Conservation (phyloP, 129 eudicot species). For the Arctium minus region DNA sequence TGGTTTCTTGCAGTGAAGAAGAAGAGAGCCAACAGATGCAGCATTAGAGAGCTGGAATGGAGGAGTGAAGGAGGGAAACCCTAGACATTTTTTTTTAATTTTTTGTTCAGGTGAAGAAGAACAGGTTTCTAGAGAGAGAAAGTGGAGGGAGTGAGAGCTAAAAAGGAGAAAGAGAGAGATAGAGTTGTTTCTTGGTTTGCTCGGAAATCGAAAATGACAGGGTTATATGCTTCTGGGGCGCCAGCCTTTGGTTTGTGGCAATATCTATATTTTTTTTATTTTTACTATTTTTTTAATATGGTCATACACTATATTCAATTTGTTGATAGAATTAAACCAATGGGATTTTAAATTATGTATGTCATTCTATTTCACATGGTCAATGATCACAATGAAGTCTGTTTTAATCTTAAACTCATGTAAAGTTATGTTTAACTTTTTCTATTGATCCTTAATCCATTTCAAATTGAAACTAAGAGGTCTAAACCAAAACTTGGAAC, state of each 20-base stretch:
- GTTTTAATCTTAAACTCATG: no score
- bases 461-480: no score
- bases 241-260: conserved; percentile 19
- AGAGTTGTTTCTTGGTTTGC: conserved; percentile 23
- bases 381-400: not conserved
- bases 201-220: conserved; percentile 53
- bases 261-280: not conserved
- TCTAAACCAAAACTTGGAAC: no score
- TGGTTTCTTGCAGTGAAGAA: conserved; percentile 24
- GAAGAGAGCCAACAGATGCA: conserved; percentile 24
- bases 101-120: not conserved
- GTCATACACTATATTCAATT: no score
- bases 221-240: conserved; percentile 33
- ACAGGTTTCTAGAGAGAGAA: conserved; percentile 22
- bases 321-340: not conserved
- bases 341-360: no score
- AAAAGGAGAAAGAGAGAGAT: not conserved
- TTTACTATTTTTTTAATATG: not conserved
- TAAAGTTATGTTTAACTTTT: no score
- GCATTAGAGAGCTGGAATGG: conserved; percentile 6
- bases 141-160: conserved; percentile 9
- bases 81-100: conserved; percentile 13
- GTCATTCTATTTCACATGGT: not conserved
- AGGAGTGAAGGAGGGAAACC: conserved; percentile 23
- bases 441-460: no score